phyloP scores from a whole-genome alignment of 2,329 filamentous ascomycete genomes.

The Cordyceps farinosa region DNA sequence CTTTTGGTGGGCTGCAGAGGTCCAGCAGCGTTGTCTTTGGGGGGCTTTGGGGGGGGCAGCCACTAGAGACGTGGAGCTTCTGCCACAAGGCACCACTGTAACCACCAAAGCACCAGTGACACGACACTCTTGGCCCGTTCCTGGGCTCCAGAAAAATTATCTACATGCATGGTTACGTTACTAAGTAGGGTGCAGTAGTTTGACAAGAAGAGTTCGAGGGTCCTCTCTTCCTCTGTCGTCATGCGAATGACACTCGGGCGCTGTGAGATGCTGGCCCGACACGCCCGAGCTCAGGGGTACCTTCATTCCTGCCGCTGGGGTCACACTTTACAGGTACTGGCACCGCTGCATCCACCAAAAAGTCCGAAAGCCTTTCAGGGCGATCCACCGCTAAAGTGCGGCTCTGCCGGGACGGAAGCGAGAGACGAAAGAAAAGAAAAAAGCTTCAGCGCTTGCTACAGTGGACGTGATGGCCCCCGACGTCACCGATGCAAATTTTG shows the following conservation, averaged over 20 bases:
- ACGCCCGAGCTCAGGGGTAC: not conserved
- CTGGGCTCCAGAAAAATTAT: conserved; percentile 5
- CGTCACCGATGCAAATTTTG: conserved; percentile 15
- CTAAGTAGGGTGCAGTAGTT: not conserved
- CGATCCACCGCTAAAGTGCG: conserved; percentile 1
- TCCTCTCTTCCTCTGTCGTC: not conserved
- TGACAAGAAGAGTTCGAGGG: not conserved
- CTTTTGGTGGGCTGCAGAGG: not conserved
- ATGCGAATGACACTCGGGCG: not conserved
- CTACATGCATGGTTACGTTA: conserved; percentile 9
- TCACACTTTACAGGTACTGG: not conserved
- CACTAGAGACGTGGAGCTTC: conserved; percentile 1
- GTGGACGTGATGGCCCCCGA: not conserved
- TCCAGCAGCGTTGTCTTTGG: not conserved
- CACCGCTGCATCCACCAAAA: not conserved
- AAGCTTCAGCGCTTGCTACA: not conserved
- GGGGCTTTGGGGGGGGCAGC: not conserved
- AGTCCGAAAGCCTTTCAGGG: too few species aligned
- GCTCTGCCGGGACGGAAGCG: not conserved
- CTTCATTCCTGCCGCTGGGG: not conserved
- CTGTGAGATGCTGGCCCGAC: not conserved
- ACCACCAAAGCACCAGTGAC: not conserved
- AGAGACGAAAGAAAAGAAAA: not conserved
- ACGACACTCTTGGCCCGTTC: not conserved
- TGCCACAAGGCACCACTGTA: not conserved